phyloP scores from a whole-genome alignment of 768 basidiomycete species.

The Mycena galopus region DNA sequence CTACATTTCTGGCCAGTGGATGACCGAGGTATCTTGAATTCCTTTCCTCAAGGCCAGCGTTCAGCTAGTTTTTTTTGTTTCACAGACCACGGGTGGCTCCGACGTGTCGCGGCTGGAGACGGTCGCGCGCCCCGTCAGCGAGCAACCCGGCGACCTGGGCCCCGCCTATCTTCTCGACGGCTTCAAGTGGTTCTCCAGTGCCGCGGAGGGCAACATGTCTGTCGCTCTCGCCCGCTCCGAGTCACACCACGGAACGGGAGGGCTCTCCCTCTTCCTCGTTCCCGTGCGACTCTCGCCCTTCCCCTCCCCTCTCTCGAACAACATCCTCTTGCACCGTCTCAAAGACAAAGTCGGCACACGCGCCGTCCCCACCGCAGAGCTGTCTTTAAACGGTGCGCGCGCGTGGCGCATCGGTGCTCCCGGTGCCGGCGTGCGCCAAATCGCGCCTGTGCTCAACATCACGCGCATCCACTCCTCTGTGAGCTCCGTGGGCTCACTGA shows the following conservation, averaged over 20 bases:
- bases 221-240: constrained; percentile 84
- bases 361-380: constrained; percentile 81
- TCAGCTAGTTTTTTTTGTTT: not conserved
- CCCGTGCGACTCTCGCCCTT: constrained; percentile 70
- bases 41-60: not conserved
- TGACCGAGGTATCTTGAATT: constrained; percentile 71
- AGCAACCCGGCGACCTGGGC: constrained; percentile 27
- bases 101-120: constrained; percentile 84
- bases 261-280: constrained; percentile 81
- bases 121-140: constrained; percentile 55
- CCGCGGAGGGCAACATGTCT: constrained; percentile 80
- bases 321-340: constrained; percentile 76
- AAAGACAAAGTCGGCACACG: constrained; percentile 87
- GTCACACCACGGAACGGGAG: constrained; percentile 67
- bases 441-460: constrained; percentile 81
- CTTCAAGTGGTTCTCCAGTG: constrained; percentile 89
- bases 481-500: constrained; percentile 66
- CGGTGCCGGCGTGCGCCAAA: constrained; percentile 74
- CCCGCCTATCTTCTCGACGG: constrained; percentile 72
- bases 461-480: constrained; percentile 79
- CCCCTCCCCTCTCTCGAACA: constrained; percentile 62
- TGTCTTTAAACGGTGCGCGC: constrained; percentile 68
- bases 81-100: constrained; percentile 49
- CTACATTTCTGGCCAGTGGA: constrained; percentile 87
- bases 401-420: constrained; percentile 73